Evolutionary conservation across 139 green algal genomes (phyloP), one percentile per base, ranked within the genome.

Genomic region (Desmodesmus armatus): DNA sequence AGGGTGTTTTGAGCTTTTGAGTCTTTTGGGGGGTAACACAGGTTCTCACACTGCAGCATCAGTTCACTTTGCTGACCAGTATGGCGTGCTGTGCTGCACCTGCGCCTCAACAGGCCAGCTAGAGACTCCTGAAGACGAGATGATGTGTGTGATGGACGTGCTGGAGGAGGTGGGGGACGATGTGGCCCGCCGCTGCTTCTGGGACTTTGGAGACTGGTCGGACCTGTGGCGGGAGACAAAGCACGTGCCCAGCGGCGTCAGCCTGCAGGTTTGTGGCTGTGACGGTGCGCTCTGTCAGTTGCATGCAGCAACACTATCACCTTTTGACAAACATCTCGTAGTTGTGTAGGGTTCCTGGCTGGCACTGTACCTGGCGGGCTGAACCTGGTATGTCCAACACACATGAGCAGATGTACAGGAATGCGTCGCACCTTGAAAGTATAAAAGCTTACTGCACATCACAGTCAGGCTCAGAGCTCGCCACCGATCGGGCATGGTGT

Each of bases 141-240:
- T 85, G 19, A 92, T 89, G 3, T 96, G 94, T 81, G 27, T 96
- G 39, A 89, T 93, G 21, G 93, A 97, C 58, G 82, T 97, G 1
- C 41, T 97, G 19, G 95, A 97, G 84, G 89, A 98, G 71, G 80
- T 80, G 21, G 89, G 91, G 0, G 33, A 15, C 60, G 82, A 88
- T 75, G 85, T 92, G 15, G 89, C 73, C 7, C 62, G 67, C 6
- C 81, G 82, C 49, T 92, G 87, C 72, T 97, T 92, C 80, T 97
- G 95, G 94, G 96, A 98, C 87, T 96, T 94, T 87, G 93, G 94
- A 1, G 89, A 92, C 41, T 97, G 92, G 92, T 93, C 88, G 6
- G 94, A 97, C 82, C 74, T 95, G 43, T 94, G 89, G 86, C 70
- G 93, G 9, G 77, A 87, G 3, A 96, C 91, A 90, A 88, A 85